These are phyloP conservation scores for Zizania palustris DNA, from an alignment of 202 grass and related monocot species.

Conservation along the genomic window DNA sequence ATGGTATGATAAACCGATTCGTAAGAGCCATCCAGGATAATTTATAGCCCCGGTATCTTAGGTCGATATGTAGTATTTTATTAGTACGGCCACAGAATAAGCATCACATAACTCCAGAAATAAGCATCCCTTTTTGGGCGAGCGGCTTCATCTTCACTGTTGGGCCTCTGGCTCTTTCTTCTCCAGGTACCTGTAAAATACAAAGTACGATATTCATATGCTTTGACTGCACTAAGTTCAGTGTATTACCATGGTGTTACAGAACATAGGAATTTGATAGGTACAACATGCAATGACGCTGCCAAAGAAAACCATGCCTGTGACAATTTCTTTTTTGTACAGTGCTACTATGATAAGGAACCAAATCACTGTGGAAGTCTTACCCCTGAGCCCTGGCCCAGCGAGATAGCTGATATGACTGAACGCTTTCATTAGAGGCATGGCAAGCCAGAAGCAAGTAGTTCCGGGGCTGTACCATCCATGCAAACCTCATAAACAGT, in stretches of 20 bases:
- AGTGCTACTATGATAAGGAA: constrained; percentile 2
- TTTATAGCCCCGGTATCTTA: too few species aligned
- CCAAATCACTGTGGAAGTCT: constrained; percentile 25
- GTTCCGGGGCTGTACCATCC: constrained; percentile 92
- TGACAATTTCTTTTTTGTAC: constrained; percentile 23
- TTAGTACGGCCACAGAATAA: not conserved
- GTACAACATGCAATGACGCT: not conserved
- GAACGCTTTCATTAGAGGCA: constrained; percentile 83
- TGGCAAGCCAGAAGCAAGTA: constrained; percentile 85
- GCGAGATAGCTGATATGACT: constrained; percentile 82
- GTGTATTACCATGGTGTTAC: not conserved
- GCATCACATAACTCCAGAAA: constrained; percentile 6
- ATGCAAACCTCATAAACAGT: constrained; percentile 90
- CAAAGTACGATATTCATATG: not conserved
- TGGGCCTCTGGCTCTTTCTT: constrained; percentile 46
- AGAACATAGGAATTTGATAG: not conserved
- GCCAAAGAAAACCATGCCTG: constrained; percentile 1
- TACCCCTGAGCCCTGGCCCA: constrained; percentile 72
- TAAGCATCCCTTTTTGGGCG: not conserved
- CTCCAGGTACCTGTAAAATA: constrained; percentile 47
- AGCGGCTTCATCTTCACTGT: constrained; percentile 28
- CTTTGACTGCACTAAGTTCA: not conserved
- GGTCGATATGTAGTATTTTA: too few species aligned
- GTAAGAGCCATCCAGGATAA: too few species aligned
- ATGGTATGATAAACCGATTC: too few species aligned